These are phyloP conservation scores for Aspergillus proliferans DNA, from an alignment of 2,329 filamentous ascomycete species.

Conservation along the genomic window DNA sequence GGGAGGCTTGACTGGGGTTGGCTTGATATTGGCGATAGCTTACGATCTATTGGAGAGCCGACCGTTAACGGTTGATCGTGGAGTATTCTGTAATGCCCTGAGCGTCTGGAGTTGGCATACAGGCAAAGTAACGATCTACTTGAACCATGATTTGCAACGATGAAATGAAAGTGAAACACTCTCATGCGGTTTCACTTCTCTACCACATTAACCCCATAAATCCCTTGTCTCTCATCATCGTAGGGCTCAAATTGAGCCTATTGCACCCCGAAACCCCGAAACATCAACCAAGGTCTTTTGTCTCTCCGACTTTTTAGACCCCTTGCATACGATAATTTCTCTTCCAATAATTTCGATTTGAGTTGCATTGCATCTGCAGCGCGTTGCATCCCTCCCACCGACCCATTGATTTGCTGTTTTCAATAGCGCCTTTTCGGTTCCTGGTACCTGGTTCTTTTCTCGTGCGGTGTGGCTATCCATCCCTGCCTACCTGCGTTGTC, in stretches of 20 bases:
- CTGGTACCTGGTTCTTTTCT: not conserved
- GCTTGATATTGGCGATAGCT: too few relatives aligned
- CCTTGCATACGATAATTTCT: too few relatives aligned
- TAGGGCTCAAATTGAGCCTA: not conserved
- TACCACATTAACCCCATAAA: not conserved
- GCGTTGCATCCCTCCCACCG: not conserved
- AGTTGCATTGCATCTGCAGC: not conserved
- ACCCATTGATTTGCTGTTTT: not conserved
- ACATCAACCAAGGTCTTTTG: too few relatives aligned
- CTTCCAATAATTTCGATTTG: not conserved
- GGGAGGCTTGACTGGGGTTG: too few relatives aligned
- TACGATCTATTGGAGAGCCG: too few relatives aligned
- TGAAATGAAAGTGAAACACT: not conserved
- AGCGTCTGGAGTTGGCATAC: not conserved
- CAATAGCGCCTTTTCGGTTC: not conserved
- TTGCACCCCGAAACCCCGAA: too few relatives aligned
- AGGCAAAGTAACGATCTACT: not conserved
- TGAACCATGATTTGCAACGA: not conserved
- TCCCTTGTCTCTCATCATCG: not conserved
- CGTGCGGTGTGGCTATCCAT: not conserved
- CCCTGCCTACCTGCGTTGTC: too few relatives aligned
- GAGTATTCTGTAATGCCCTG: too few relatives aligned
- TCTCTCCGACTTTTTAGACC: too few relatives aligned
- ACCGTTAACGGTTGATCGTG: too few relatives aligned
- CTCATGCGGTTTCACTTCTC: not conserved